Evolutionary conservation across 108 stramenopile genomes (phyloP), one percentile per base, ranked within the genome.

Genomic region (Fragilariopsis cylindrus): DNA sequence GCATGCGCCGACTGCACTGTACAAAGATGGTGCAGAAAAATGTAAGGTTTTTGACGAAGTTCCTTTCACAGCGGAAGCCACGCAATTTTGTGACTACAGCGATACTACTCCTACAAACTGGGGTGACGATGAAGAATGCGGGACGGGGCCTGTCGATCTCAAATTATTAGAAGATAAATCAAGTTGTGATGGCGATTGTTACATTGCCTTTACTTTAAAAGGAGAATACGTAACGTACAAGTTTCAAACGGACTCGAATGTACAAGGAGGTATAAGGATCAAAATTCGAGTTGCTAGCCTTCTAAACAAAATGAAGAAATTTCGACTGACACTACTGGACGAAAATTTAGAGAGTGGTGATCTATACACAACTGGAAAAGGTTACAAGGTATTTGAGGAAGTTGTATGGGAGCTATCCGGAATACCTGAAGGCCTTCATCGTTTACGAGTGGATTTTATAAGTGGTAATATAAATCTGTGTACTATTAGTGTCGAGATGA

Each of bases 331-430:
- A 30, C 11, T 60, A 40, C 18, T 30, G 58, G 58, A 60, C 58
- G 19, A 60, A 60, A 60, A 60, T 7, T n/a, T 30, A 40, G 58
- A 60, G 8, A 60, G 58, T n/a, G 58, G n/a, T 60, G 19, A 41
- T 41, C 41, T 60, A n/a, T 9, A 41, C 11, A 40, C 58, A 21
- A 30, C 58, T 30, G 58, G 58, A 3, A 60, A 60, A 60, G 58
- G 58, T 18, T 60, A 60, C 19, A 11, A 60, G 9, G 58, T 30
- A 21, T 60, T 21, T 40, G 58, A 60, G 58, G 58, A 60, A 30
- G 58, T 60, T 30, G 41, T 40, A 60, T 60, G 58, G 58, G 58
- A 60, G 58, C 41, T 60, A 40, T 21, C 58, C 3, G 58, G 58
- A 30, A 41, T 60, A 60, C n/a, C 58, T 30, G 21, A 60, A 4